A percentile compares a stretch with the other conserved stretches of the same genome.
phyloP scores from a whole-genome alignment of 148 eudicot genomes.

The Rhododendron molle region DNA sequence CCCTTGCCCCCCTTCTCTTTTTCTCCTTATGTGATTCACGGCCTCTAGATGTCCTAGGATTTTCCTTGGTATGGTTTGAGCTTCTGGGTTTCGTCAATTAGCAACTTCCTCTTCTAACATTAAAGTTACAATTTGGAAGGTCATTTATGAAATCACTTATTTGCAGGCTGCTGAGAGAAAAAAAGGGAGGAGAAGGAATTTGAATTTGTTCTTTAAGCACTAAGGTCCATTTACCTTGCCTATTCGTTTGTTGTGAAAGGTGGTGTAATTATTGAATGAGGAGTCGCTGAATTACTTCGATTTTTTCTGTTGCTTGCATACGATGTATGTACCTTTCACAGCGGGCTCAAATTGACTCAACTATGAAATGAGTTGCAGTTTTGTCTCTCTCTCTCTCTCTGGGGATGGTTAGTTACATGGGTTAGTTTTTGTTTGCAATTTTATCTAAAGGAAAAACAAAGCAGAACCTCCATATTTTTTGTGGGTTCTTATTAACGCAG shows the following conservation, averaged over 20 bases:
- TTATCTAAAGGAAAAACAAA: not conserved
- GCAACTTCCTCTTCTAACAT: not conserved
- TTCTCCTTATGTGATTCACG: not conserved
- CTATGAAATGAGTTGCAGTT: not conserved
- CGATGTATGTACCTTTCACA: not conserved
- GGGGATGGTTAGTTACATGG: too few relatives aligned
- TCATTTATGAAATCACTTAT: not conserved
- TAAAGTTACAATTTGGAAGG: not conserved
- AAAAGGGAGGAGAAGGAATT: constrained; percentile 32
- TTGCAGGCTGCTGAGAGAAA: constrained; percentile 40
- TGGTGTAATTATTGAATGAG: not conserved
- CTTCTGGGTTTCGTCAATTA: not conserved
- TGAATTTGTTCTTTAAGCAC: constrained; percentile 16
- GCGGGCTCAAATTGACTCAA: not conserved
- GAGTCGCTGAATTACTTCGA: not conserved
- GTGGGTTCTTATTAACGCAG: not conserved
- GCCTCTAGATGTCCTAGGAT: not conserved
- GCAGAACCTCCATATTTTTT: not conserved
- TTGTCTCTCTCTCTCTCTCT: not conserved
- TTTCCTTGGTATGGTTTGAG: not conserved
- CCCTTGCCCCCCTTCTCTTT: not conserved
- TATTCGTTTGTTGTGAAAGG: not conserved
- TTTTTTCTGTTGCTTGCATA: not conserved
- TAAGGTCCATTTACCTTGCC: not conserved
- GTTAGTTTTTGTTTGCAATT: too few relatives aligned